These are phyloP conservation scores for Oropetium thomaeum DNA, from an alignment of 176 grass and related monocot genomes.

Conservation along the genomic window DNA sequence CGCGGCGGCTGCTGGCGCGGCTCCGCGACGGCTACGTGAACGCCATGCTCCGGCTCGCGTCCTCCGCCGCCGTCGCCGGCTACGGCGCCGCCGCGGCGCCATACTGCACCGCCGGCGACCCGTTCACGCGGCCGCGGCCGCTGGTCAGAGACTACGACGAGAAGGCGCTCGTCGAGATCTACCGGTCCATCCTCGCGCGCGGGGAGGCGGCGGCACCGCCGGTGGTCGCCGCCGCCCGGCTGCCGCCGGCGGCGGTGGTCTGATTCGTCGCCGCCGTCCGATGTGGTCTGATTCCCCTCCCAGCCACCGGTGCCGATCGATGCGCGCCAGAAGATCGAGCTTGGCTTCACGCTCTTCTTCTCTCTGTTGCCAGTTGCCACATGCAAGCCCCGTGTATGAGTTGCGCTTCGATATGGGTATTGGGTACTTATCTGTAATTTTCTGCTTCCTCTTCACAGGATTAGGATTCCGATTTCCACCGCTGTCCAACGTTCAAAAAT, in stretches of 20 bases:
- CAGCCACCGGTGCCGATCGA: too few species aligned
- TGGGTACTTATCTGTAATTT: too few species aligned
- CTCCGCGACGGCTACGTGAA: constrained; percentile 67
- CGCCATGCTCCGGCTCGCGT: constrained; percentile 65
- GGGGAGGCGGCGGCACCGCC: constrained; percentile 29
- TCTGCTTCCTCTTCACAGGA: too few species aligned
- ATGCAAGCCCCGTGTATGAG: too few species aligned
- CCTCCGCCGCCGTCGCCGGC: constrained; percentile 39
- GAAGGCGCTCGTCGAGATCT: constrained; percentile 75
- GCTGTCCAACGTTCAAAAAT: neutral
- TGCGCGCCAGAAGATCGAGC: too few species aligned
- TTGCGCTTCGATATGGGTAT: too few species aligned
- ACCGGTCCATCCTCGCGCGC: constrained; percentile 52
- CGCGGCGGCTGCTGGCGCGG: constrained; percentile 40
- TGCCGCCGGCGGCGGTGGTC: constrained; percentile 3
- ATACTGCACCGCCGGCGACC: constrained; percentile 22
- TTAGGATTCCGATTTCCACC: too few species aligned
- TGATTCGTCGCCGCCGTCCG: too few species aligned
- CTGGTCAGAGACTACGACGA: constrained; percentile 61
- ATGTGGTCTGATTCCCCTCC: too few species aligned
- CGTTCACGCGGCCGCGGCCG: constrained; percentile 23
- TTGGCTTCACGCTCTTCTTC: neutral
- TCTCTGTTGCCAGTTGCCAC: too few species aligned
- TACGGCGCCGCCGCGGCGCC: neutral
- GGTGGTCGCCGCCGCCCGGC: neutral